phyloP scores from a whole-genome alignment of 192 early-diverging fungal species.

The Chytriomyces hyalinus region DNA sequence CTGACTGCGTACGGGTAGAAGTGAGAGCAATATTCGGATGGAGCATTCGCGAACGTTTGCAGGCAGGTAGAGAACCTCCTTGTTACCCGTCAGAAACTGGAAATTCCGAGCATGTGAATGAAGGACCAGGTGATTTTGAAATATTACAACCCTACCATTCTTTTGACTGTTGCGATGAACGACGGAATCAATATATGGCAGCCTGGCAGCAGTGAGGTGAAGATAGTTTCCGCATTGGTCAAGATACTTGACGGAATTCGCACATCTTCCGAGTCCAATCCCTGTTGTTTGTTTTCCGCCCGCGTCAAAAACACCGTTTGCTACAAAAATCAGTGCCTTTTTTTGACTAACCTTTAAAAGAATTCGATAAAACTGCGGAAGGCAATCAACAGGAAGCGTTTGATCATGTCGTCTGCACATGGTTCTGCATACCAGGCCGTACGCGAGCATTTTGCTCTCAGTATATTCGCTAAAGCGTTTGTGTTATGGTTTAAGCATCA shows the following conservation, averaged over 20 bases:
- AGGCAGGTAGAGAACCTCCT: slow-evolving; percentile 34
- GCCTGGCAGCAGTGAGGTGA: slow-evolving; percentile 72
- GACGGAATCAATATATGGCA: slow-evolving; percentile 66
- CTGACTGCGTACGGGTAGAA: slow-evolving; percentile 44
- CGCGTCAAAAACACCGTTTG: background rate
- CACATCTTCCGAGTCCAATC: slow-evolving; percentile 58
- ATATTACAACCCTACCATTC: slow-evolving; percentile 54
- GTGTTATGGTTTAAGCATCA: background rate
- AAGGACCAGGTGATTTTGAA: slow-evolving; percentile 4
- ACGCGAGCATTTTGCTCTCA: slow-evolving; percentile 69
- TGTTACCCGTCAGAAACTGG: slow-evolving; percentile 20
- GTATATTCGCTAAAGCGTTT: slow-evolving; percentile 58
- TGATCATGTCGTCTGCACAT: slow-evolving; percentile 81
- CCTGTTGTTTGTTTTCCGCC: slow-evolving; percentile 44
- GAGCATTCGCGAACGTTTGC: slow-evolving; percentile 52
- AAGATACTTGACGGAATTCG: slow-evolving; percentile 71
- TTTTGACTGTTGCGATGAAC: slow-evolving; percentile 66
- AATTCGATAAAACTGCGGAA: slow-evolving; percentile 72
- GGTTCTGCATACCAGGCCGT: slow-evolving; percentile 73
- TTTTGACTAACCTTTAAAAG: slow-evolving; percentile 57
- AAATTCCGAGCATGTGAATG: too few relatives aligned
- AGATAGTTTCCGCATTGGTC: slow-evolving; percentile 69
- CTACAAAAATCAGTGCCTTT: background rate
- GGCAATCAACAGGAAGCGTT: slow-evolving; percentile 58
- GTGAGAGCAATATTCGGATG: slow-evolving; percentile 49